Conservation (phyloP, 352 stramenopile species). For the Globisporangium okanoganense region DNA sequence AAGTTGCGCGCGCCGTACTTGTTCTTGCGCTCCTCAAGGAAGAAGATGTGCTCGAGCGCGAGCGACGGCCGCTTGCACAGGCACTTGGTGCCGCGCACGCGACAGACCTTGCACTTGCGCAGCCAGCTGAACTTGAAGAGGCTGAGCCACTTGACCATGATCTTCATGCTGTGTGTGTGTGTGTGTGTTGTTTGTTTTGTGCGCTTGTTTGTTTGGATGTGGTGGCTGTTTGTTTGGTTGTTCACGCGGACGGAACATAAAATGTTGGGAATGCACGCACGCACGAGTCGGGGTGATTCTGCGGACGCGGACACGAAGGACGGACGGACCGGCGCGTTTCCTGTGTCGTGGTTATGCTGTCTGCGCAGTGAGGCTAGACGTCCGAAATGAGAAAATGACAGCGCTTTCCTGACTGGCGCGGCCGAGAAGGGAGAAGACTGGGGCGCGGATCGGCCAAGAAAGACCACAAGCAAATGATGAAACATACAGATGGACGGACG, state of each 20-base stretch:
- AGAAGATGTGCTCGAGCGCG: constrained; percentile 78
- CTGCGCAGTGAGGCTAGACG: not conserved
- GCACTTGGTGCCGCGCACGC: constrained; percentile 61
- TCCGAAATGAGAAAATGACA: not conserved
- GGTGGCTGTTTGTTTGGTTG: not conserved
- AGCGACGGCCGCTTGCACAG: constrained; percentile 64
- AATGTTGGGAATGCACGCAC: not conserved
- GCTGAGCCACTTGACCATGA: constrained; percentile 54
- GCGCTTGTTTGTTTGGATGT: not conserved
- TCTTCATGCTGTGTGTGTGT: constrained; percentile 30
- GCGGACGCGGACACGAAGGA: not conserved
- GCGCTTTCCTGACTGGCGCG: not conserved
- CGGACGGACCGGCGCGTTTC: not conserved
- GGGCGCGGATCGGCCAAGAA: not conserved
- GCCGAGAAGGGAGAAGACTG: not conserved
- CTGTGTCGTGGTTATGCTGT: not conserved
- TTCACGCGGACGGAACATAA: not conserved
- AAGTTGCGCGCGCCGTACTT: constrained; percentile 75
- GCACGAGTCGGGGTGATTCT: not conserved
- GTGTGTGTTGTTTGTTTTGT: not conserved
- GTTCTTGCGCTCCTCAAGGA: constrained; percentile 80
- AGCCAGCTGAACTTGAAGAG: constrained; percentile 67
- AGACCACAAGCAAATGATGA: not conserved
- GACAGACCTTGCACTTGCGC: constrained; percentile 60
- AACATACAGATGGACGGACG: constrained; percentile 3